phyloP scores from a whole-genome alignment of 225 moss, liverwort and hornwort genomes.

The Sphagnum contortum region DNA sequence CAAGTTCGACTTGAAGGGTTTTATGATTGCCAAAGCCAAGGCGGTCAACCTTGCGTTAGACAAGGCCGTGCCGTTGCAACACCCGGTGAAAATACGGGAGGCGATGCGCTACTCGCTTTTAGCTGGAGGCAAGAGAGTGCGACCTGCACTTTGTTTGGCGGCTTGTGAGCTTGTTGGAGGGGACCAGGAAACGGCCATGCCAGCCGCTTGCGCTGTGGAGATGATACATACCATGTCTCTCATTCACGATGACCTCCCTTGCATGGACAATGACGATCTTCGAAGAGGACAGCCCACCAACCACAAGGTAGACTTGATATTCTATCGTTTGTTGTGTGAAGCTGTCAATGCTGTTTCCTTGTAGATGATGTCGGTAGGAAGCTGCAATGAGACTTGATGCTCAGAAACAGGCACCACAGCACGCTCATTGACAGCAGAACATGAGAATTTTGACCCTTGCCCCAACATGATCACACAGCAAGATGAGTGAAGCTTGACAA shows the following conservation, averaged over 20 bases:
- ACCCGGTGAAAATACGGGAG: conserved; percentile 24
- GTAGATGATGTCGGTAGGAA: no score
- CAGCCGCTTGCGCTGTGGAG: conserved; percentile 45
- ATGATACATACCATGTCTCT: conserved; percentile 47
- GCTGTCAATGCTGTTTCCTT: no score
- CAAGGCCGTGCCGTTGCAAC: conserved; percentile 26
- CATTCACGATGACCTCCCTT: conserved; percentile 40
- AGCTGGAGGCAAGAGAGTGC: conserved; percentile 33
- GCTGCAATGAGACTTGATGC: no score
- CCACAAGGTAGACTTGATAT: conserved; percentile 8
- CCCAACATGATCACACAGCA: no score
- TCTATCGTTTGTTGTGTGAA: background rate
- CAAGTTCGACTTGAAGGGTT: conserved; percentile 1
- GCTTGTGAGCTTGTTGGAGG: conserved; percentile 41
- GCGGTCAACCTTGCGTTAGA: conserved; percentile 30
- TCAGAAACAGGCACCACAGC: no score
- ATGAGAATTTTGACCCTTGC: no score
- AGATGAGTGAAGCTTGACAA: no score
- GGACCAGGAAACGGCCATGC: conserved; percentile 26
- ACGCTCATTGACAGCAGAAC: no score
- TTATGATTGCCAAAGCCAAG: conserved; percentile 11
- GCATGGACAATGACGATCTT: conserved; percentile 42
- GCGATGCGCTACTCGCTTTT: conserved; percentile 38
- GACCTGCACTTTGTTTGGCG: conserved; percentile 40
- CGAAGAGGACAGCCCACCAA: conserved; percentile 31